Base-by-base conservation (phyloP, 805 yeast genomes). In the Metschnikowia kofuensis region DNA sequence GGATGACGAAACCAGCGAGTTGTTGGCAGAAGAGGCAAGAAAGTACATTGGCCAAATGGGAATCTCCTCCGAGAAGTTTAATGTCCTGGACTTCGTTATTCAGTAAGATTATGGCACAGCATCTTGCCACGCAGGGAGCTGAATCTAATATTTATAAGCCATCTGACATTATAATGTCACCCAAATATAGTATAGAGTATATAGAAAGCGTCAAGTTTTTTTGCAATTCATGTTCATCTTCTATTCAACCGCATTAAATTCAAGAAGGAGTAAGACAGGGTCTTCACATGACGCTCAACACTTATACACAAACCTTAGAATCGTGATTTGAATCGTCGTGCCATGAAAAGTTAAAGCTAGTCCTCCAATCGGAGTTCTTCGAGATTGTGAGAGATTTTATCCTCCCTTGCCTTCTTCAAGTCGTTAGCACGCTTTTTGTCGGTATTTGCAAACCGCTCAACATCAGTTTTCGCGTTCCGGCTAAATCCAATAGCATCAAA, bases 11-110 rank as follows among this genome's bases (percentile, higher is more conserved):
- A 77, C 83, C 51, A 82, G 83, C 65, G 72, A 76, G 45, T 66
- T 72, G 55, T 80, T 84, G 72, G 75, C 68, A 54, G 60, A 49
- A 41, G 77, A 77, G 48, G 79, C 90, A 34, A 71, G 64, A 39
- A 78, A 76, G 34, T 84, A 76, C 65, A 81, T 86, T 59, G 79
- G 83, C 52, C 76, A 82, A 43, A 83, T 83, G 80, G 88, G 88
- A 58, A 65, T 72, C 15, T 50, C 55, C n/a, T 41, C 62, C 26
- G 51, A 57, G 40, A 57, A 57, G 53, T 57, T 57, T 44, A 52
- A 56, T 34, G 61, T 57, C 40, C 44, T 48, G 28, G 60, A 56
- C 52, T 56, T 54, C 35, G 55, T 54, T 13, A 50, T 56, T 30
- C 58, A 56, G 40, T 55, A 53, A 45, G 38, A 29, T 38, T 15